Evolutionary conservation across 2,329 filamentous ascomycete genomes (phyloP), one percentile per base, ranked within the genome.

Genomic region (Cercospora sp.): DNA sequence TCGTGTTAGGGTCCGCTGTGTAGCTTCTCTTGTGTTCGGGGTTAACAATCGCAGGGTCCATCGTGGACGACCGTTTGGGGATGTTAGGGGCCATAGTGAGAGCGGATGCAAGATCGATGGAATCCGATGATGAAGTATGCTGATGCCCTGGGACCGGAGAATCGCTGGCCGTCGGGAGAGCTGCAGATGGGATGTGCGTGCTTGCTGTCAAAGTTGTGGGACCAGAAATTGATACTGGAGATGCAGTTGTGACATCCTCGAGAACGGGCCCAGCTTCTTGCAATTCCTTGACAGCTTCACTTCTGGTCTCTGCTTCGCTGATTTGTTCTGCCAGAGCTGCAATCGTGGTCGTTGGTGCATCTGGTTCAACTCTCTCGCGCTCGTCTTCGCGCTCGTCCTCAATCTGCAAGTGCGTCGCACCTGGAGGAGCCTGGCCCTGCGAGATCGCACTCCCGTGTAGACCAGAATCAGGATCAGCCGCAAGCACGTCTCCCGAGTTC

Each of bases 221-320:
- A 13, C 62, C 62, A 33, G 20, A n/a, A 23, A 33, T 30, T 30
- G 31, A 18, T 10, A 33, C 10, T 18, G 28, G 20, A 18, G 28
- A 16, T 16, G 26, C n/a, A 18, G 31, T 28, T 33, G n/a, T 48
- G 31, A 31, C 42, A 58, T 64, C 31, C 12, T 48, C 33, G 8
- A 64, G 48, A 26, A 64, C 26, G 9, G 62, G 62, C 23, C 30
- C 51, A 18, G 62, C 51, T 13, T 64, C 62, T 8, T 59, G 18
- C 5, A 64, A n/a, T 45, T 64, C 62, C 26, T 45, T 31, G 26
- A 64, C 31, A 48, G 51, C 62, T 33, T 64, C 62, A 23, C 53
- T 64, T n/a, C 36, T 64, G 13, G 48, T 58, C 33, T 64, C 62
- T 26, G 23, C 51, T 45, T 64, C 62, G 23, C 62, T 64, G 33